Evolutionary conservation across 495 filamentous ascomycete genomes (phyloP), one percentile per base, ranked within the genome.

Genomic region (Oleoguttula mirabilis): DNA sequence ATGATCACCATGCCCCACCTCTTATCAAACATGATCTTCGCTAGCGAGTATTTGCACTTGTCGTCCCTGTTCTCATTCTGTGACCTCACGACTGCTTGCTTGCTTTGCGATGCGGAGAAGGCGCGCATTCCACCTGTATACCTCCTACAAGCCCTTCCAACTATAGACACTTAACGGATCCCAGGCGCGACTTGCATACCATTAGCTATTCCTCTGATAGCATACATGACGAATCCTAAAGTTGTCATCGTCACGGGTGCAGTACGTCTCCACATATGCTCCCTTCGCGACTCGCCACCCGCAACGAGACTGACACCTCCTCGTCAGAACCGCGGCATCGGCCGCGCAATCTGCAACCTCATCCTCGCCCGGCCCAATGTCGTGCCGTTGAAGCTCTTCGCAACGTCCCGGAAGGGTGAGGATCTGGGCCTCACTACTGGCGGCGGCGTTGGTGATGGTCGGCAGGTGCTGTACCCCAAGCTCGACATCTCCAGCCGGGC

Each of bases 291-390:
- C 27, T 14, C 27, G 8, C 8, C 27, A 8, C 8, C 27, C 27
- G 14, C 27, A 30, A 30, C 14, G 8, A 8, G 27, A 14, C 27
- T 30, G n/a, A n/a, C n/a, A n/a, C 16, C 12, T 7, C 12, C 16
- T 35, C 32, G 8, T 10, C 46, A 54, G 50, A 54, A 54, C 37
- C 46, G 50, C 27, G 50, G 50, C 41, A 54, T 54, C 33, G 50
- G 50, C 41, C n/a, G 16, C 12, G 50, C 46, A 14, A 50, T 54
- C 7, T 49, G 47, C 39, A 45, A 34, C n/a, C 35, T 40, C 20
- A 27, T 50, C 42, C 35, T 45, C 3, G 8, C 24, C 3, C 32
- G 19, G 16, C 20, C 25, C 15, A 23, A 39, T 22, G 3, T 21
- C 15, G 8, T 10, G 11, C 43, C 42, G 7, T 14, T 55, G 10